Base-by-base conservation (phyloP, 495 filamentous ascomycete genomes). In the Trichoderma gamsii region DNA sequence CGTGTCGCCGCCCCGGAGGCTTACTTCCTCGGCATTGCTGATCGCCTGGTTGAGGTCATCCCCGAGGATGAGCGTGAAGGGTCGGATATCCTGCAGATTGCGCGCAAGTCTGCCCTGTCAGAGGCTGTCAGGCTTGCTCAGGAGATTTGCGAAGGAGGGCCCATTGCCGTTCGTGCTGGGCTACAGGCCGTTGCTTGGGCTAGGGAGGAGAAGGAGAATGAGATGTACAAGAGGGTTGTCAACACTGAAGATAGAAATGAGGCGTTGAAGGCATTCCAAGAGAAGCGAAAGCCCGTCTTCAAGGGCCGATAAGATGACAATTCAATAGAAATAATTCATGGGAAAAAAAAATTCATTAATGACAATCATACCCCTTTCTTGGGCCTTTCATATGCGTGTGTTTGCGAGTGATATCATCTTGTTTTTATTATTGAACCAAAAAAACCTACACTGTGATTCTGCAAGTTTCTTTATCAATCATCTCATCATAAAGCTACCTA, bases 211-310 rank as follows among this genome's bases (percentile, higher is more conserved):
- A 81, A 84, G 35, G 94, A 97, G 79, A 90, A 89, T 78, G 76
- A 79, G 69, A 91, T 89, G 73, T 97, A 97, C 78, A 85, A 89
- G 71, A 79, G 84, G 35, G 92, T 97, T 5, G 81, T 97, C 35
- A 83, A 83, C 70, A 96, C 91, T 8, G 86, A 92, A 75, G 94
- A 98, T 82, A 83, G 93, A 67, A 79, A 88, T 73, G 94, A 97
- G 83, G 94, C 92, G 70, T 79, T 98, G 74, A 81, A 74, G 70
- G 94, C 94, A 41, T 98, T 98, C 81, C 81, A 80, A 69, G 92
- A 97, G 84, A 97, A 96, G 87, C 86, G 94, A 75, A 93, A 86
- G 82, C 92, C 93, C 29, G 83, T 86, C 27, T 97, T 96, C 73
- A 89, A 83, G 72, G 93, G 93, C 16, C 75, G 79, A 71, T 86